Conservation (phyloP, 495 filamentous ascomycete genomes). For the Astrothelium macrocarpum region DNA sequence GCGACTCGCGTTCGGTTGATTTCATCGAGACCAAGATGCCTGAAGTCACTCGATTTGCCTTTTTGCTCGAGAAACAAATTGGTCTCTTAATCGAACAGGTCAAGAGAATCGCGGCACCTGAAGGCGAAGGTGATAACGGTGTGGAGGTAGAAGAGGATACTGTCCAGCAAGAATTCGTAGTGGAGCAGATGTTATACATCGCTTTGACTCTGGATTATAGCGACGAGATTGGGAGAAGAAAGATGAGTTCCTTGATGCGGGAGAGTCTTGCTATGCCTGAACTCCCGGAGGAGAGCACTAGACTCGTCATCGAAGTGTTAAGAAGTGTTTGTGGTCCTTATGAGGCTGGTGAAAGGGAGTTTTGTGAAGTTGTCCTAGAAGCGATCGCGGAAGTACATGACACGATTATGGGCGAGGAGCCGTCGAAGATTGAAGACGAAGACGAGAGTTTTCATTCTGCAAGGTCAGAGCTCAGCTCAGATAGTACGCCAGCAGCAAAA, state of each 20-base stretch:
- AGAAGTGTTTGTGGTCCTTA: conserved; percentile 70
- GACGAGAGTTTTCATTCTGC: conserved; percentile 91
- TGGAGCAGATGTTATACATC: conserved; percentile 90
- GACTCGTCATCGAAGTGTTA: conserved; percentile 74
- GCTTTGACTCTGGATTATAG: conserved; percentile 85
- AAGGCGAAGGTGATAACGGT: conserved; percentile 46
- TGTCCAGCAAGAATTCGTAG: conserved; percentile 82
- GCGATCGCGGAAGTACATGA: conserved; percentile 94
- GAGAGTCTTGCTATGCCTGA: conserved; percentile 78
- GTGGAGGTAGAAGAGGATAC: conserved; percentile 75
- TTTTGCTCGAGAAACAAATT: conserved; percentile 69
- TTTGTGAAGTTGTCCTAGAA: conserved; percentile 86
- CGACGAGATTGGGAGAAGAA: conserved; percentile 86
- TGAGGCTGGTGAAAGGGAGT: conserved; percentile 75
- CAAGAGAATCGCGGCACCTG: conserved; percentile 41
- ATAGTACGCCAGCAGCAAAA: conserved; percentile 43
- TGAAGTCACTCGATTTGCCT: conserved; percentile 81
- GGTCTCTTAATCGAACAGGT: conserved; percentile 64
- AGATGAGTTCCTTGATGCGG: conserved; percentile 85
- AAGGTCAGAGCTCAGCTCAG: conserved; percentile 54
- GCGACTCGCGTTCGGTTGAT: conserved; percentile 32
- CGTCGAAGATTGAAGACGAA: conserved; percentile 41
- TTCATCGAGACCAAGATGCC: conserved; percentile 88
- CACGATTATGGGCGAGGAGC: conserved; percentile 51
- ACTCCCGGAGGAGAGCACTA: conserved; percentile 84